These are phyloP conservation scores for Fusarium equiseti DNA, from an alignment of 2,329 filamentous ascomycete species.

Conservation along the genomic window DNA sequence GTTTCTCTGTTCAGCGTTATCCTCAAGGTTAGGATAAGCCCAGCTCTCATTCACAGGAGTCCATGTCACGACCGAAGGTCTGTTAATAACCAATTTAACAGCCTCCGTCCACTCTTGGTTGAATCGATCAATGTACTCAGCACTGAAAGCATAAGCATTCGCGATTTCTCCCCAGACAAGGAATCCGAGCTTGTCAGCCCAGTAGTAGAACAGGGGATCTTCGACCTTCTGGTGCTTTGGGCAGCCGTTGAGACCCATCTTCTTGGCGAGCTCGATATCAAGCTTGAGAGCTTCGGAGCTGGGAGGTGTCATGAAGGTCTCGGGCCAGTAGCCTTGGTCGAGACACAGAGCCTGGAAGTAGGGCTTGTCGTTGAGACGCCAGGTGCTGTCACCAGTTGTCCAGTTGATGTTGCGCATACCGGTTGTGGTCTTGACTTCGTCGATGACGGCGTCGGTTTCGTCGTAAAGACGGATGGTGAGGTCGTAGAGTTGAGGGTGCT, in stretches of 20 bases:
- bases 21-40: conserved; percentile 71
- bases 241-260: conserved; percentile 74
- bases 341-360: conserved; percentile 71
- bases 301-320: conserved; percentile 70
- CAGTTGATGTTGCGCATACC: conserved; percentile 72
- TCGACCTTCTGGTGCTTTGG: conserved; percentile 75
- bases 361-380: conserved; percentile 69
- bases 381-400: conserved; percentile 67
- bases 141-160: conserved; percentile 72
- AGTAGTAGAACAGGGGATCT: conserved; percentile 70
- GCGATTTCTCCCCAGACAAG: conserved; percentile 75
- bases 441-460: conserved; percentile 56
- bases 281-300: conserved; percentile 57
- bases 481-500: conserved; percentile 68
- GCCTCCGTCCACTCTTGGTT: conserved; percentile 73
- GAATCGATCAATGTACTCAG: conserved; percentile 70
- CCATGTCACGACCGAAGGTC: conserved; percentile 74
- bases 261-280: conserved; percentile 68
- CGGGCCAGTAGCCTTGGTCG: conserved; percentile 74
- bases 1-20: conserved; percentile 69
- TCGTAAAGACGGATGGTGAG: conserved; percentile 66
- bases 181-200: conserved; percentile 70
- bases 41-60: conserved; percentile 74
- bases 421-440: conserved; percentile 69
- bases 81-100: conserved; percentile 73